phyloP scores from a whole-genome alignment of 73 alveolate species.

The Tetrahymena thermophila region DNA sequence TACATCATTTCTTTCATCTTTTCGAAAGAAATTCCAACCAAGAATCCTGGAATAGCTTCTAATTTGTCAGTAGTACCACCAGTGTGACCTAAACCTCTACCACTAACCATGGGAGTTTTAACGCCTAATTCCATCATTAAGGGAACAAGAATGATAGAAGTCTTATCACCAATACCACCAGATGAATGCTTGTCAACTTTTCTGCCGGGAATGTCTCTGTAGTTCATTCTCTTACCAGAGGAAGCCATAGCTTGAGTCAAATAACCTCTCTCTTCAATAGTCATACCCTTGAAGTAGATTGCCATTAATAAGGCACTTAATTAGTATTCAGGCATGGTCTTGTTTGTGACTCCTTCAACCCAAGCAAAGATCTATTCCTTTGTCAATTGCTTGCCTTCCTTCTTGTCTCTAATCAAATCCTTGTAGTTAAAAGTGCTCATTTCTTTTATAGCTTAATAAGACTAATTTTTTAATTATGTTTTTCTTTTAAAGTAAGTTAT shows the following conservation, averaged over 20 bases:
- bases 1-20: constrained; percentile 39
- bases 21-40: constrained; percentile 40
- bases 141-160: constrained; percentile 42
- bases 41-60: constrained; percentile 55
- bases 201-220: constrained; percentile 37
- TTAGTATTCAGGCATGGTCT: constrained; percentile 48
- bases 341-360: constrained; percentile 19
- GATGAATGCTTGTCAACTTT: constrained; percentile 53
- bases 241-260: constrained; percentile 51
- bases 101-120: constrained; percentile 33
- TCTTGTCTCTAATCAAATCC: constrained; percentile 13
- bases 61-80: constrained; percentile 58
- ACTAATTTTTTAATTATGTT: neutral
- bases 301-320: constrained; percentile 52
- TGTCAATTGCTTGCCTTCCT: constrained; percentile 42
- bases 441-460: neutral
- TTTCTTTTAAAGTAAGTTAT: neutral
- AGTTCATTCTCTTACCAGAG: constrained; percentile 53
- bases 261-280: constrained; percentile 42
- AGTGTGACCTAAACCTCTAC: constrained; percentile 57
- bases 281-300: constrained; percentile 52
- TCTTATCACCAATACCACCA: constrained; percentile 62
- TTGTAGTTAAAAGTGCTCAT: neutral
- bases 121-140: constrained; percentile 44
- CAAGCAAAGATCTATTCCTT: constrained; percentile 45